Percentiles rank a stretch among this genome's conserved stretches.
These are phyloP conservation scores for Candida rishiriensis DNA, from an alignment of 805 yeast species.

Conservation along the genomic window DNA sequence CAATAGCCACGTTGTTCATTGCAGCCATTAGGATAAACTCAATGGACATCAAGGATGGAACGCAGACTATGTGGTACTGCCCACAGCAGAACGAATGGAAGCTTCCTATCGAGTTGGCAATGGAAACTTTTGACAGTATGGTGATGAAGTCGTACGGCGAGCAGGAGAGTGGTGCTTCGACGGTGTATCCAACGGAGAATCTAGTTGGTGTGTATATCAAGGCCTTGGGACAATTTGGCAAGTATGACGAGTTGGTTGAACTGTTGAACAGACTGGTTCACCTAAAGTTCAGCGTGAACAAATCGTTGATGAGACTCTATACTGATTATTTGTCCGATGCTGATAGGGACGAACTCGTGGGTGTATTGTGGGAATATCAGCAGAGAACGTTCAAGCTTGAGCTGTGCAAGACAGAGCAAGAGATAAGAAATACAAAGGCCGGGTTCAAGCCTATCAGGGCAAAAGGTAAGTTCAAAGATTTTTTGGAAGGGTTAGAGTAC, in stretches of 20 bases:
- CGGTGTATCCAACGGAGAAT: conserved; percentile 40
- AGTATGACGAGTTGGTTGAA: conserved; percentile 51
- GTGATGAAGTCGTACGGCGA: conserved; percentile 33
- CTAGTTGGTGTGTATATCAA: conserved; percentile 52
- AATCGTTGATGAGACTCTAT: conserved; percentile 17
- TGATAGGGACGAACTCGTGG: conserved; percentile 20
- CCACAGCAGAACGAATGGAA: too few relatives aligned
- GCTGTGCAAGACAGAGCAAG: conserved; percentile 21
- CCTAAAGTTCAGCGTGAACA: conserved; percentile 27
- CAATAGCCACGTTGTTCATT: conserved; percentile 41
- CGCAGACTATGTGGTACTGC: too few relatives aligned
- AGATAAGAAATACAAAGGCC: conserved; percentile 15
- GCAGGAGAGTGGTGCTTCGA: conserved; percentile 15
- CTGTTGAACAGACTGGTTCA: conserved; percentile 50
- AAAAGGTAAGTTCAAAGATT: conserved; percentile 19
- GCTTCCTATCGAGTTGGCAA: conserved; percentile 54
- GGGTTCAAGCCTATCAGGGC: conserved; percentile 4
- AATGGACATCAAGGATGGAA: too few relatives aligned
- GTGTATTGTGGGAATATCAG: conserved; percentile 18
- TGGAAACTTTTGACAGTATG: conserved; percentile 47
- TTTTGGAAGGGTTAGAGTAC: conserved; percentile 19
- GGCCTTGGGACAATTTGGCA: conserved; percentile 43
- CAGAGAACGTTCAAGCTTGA: conserved; percentile 9
- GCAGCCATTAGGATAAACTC: conserved; percentile 36
- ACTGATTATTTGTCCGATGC: conserved; percentile 12